Evolutionary conservation across 345 rosid species (phyloP), one percentile per base, ranked within the genome.

Genomic region (Sisymbrium irio): DNA sequence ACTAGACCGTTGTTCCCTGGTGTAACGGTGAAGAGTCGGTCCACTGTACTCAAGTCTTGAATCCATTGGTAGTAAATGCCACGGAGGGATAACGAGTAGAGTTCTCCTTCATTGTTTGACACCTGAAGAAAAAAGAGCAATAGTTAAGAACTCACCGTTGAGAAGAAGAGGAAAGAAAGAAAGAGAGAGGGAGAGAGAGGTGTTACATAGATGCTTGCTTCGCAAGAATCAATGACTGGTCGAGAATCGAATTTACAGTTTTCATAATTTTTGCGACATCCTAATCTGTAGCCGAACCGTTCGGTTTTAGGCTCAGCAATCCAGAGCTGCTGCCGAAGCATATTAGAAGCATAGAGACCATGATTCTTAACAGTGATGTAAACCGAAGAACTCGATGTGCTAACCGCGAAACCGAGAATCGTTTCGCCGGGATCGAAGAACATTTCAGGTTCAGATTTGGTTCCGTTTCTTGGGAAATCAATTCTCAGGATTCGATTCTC

Each of bases 1-100:
- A 94, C 69, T 19, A 73, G 77, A 67, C 95, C 96, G 63, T 88
- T 88, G 72, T 91, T 87, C 62, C 97, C 98, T 0, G 95, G 84
- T 44, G 90, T 94, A 25, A 91, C 41, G 10, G 85, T 80, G 73
- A 82, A 89, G 54, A 57, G 75, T 63, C 72, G 82, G 67, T 80
- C 93, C 35, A 85, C 76, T 7, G 83, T 77, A 67, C 95, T 89
- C 19, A 91, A 80, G 77, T 94, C 96, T 79, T 81, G 85, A 67
- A 91, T 82, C 98, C 97, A 94, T 32, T 81, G 86, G 55, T 83
- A 88, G 30, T 81, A 79, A 51, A 84, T 83, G 73, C 81, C 82
- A 19, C 78, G 89, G 49, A 87, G 62, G 39, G 95, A 89, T 82
- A 94, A n/a, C 5, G 95, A 87, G 67, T 94, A 91, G 67, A 94